Percentiles rank a stretch among this genome's conserved stretches.
Evolutionary conservation across 1,139 yeast species (phyloP).

Genomic region (Suhomyces guaymorum): DNA sequence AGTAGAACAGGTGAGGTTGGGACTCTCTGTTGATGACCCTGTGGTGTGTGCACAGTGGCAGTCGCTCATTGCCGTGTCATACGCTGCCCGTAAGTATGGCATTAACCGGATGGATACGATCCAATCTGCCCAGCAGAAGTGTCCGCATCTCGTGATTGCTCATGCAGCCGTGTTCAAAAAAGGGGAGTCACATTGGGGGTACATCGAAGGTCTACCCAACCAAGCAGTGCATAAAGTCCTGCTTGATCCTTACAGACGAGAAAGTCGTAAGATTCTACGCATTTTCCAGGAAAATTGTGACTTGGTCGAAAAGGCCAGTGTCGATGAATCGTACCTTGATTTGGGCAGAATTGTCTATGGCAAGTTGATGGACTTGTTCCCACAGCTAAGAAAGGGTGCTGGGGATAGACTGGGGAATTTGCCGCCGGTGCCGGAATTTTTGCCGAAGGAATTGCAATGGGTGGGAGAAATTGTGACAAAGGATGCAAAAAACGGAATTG

Average conservation of each 20-base stretch:
- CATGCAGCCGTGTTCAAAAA: conserved; percentile 94
- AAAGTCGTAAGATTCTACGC: conserved; percentile 74
- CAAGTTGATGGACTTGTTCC: conserved; percentile 27
- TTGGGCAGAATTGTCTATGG: conserved; percentile 53
- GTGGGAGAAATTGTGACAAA: conserved; percentile 27
- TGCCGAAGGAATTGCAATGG: conserved; percentile 37
- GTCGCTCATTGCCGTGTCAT: conserved; percentile 83
- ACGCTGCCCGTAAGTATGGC: conserved; percentile 85
- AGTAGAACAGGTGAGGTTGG: conserved; percentile 79
- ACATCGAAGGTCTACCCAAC: conserved; percentile 45
- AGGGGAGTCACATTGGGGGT: conserved; percentile 84
- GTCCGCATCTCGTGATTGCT: conserved; percentile 73
- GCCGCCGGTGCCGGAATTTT: conserved; percentile 52
- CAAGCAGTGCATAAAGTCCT: conserved; percentile 73
- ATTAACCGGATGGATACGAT: conserved; percentile 75
- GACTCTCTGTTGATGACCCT: conserved; percentile 66
- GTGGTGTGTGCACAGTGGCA: conserved; percentile 96
- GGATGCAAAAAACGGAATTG: conserved; percentile 13
- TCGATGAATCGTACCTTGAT: conserved; percentile 89
- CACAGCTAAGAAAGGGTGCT: conserved; percentile 20
- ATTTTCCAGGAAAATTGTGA: conserved; percentile 60
- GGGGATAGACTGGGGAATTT: conserved; percentile 24
- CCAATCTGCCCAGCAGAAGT: conserved; percentile 66
- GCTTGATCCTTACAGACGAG: conserved; percentile 86
- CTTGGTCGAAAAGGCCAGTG: conserved; percentile 87